Conservation (phyloP, 176 grass and related monocot species). For the Puya raimondii region DNA sequence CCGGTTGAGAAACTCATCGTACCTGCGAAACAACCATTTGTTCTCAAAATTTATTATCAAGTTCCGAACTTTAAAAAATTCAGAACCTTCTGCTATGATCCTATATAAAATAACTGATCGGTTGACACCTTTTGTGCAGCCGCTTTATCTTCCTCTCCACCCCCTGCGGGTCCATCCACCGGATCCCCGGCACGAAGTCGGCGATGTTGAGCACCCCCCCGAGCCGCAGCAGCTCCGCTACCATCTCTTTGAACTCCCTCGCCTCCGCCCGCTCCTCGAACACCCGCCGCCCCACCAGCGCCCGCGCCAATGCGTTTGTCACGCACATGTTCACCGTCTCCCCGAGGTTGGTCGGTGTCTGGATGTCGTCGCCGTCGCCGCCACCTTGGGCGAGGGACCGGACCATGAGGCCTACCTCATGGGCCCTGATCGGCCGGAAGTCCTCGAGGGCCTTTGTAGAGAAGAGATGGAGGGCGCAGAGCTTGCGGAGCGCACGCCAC, state of each 20-base stretch:
- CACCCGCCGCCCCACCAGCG: slow-evolving; percentile 42
- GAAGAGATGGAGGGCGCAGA: slow-evolving; percentile 58
- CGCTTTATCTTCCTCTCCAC: slow-evolving; percentile 53
- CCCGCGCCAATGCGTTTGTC: slow-evolving; percentile 52
- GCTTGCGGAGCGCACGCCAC: slow-evolving; percentile 57
- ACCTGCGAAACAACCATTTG: neutral
- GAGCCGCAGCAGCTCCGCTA: slow-evolving; percentile 45
- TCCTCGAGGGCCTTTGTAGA: slow-evolving; percentile 43
- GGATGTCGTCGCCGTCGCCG: neutral
- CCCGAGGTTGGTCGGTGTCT: slow-evolving; percentile 17
- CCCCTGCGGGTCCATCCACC: slow-evolving; percentile 43
- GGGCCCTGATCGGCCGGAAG: slow-evolving; percentile 26
- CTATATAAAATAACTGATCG: no score
- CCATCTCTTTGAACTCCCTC: slow-evolving; percentile 49
- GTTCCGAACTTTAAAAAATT: no score
- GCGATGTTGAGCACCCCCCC: slow-evolving; percentile 52
- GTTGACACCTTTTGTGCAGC: slow-evolving; percentile 30
- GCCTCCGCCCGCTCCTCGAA: slow-evolving; percentile 29
- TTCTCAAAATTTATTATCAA: no score
- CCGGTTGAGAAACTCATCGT: slow-evolving; percentile 45
- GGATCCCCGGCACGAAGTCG: slow-evolving; percentile 47
- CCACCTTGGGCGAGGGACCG: neutral
- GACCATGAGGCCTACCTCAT: slow-evolving; percentile 41
- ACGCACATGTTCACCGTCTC: slow-evolving; percentile 40
- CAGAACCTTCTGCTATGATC: no score